These are phyloP conservation scores for Puya raimondii DNA, from an alignment of 176 grass and related monocot species.

Conservation along the genomic window DNA sequence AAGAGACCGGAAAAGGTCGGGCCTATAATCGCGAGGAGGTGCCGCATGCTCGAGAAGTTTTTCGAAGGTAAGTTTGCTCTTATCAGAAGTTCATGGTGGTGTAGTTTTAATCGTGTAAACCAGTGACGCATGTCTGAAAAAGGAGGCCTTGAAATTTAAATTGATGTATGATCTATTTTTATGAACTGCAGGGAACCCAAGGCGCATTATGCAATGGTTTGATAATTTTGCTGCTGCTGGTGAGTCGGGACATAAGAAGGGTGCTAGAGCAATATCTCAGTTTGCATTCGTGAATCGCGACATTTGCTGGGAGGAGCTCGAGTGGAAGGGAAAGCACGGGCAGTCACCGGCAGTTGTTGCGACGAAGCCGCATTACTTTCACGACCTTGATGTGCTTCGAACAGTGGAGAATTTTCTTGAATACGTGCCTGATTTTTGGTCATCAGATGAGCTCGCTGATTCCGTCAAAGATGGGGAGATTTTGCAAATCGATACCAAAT, in stretches of 20 bases:
- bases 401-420: constrained; percentile 89
- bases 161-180: background rate
- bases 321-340: constrained; percentile 89
- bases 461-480: constrained; percentile 83
- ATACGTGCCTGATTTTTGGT: constrained; percentile 76
- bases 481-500: constrained; percentile 57
- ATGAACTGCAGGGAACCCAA: constrained; percentile 41
- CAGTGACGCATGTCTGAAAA: background rate
- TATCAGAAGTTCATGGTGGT: background rate
- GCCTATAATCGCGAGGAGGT: constrained; percentile 44
- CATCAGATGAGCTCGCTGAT: constrained; percentile 74
- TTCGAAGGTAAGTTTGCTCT: constrained; percentile 44
- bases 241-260: constrained; percentile 66
- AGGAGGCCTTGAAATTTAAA: no score
- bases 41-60: constrained; percentile 61
- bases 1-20: constrained; percentile 46
- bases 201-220: constrained; percentile 73
- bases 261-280: constrained; percentile 67
- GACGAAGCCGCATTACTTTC: constrained; percentile 88
- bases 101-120: background rate
- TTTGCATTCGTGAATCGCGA: constrained; percentile 85
- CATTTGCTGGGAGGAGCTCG: constrained; percentile 86
- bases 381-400: constrained; percentile 66
- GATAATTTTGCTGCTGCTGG: constrained; percentile 57
- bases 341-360: constrained; percentile 91